Evolutionary conservation across 1,139 yeast genomes (phyloP), one percentile per base, ranked within the genome.

Genomic region (Geotrichum citri-aurantii): DNA sequence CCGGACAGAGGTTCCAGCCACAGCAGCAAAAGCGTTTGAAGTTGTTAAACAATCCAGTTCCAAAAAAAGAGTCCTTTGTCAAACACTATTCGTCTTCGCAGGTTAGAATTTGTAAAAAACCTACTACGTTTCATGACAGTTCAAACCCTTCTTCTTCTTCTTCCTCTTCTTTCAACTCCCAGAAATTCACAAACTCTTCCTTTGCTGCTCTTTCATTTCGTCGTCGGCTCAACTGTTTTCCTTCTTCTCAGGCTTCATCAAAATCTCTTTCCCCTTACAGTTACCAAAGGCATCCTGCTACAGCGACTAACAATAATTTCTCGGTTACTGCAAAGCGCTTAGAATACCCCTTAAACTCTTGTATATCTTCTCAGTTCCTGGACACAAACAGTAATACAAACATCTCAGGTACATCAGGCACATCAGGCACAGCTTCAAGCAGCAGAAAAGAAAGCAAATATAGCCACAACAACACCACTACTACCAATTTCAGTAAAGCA

Each of bases 331-430:
- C 44, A 37, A 19, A 5, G 10, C 44, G 44, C 44, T 37, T 17
- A 17, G 10, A 24, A 48, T 24, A 48, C 50, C 50, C 50, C 31
- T 24, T 26, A 26, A 48, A 24, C 12, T 17, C 33, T 11, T 29
- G 50, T 48, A 19, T 6, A 26, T 26, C 50, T 11, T 48, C 50
- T 24, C 33, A 26, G 27, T 14, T 26, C 33, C 50, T 48, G 19
- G 19, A 27, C 19, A 26, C 19, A 23, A 48, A 29, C 17, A 29
- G 40, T 12, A n/a, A n/a, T 21, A 8, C 48, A 44, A 11, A 11
- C 54, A 40, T 40, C 14, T 23, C 54, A 44, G 17, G 23, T 33
- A 27, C 40, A 50, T 37, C 54, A 24, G 27, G 42, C 54, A 29
- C 46, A 33, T 40, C 33, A 50, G 53, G 47, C 53, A 21, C 47